Conservation (phyloP, 306 rosid genomes). For the Lathyrus oleraceus region DNA sequence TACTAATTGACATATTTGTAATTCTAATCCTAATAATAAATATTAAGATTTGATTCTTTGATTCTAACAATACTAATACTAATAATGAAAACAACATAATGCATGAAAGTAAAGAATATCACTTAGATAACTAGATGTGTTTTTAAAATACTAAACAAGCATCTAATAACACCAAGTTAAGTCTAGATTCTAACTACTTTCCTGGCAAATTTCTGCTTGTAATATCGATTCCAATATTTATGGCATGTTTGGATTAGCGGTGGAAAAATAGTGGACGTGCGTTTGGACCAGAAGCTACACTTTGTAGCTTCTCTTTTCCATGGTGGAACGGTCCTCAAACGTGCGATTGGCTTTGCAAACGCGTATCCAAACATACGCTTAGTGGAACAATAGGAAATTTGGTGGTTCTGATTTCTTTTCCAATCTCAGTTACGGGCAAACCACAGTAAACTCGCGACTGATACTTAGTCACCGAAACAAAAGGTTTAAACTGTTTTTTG, state of each 20-base stretch:
- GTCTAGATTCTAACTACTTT: conserved; percentile 15
- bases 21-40: no score
- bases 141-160: conserved; percentile 6
- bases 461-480: conserved; percentile 4
- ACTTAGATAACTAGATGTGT: neutral
- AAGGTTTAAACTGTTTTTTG: neutral
- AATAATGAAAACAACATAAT: conserved; percentile 2
- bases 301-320: no score
- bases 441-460: neutral
- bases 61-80: neutral
- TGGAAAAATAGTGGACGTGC: no score
- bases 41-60: no score
- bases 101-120: conserved; percentile 15
- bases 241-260: no score
- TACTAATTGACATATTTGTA: no score
- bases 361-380: no score
- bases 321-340: no score
- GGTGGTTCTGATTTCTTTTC: neutral
- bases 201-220: neutral
- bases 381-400: conserved; percentile 18
- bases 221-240: conserved; percentile 20
- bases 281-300: no score
- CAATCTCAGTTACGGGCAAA: neutral
- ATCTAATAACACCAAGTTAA: conserved; percentile 13
- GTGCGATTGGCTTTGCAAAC: no score